Percentiles rank a stretch among this genome's conserved stretches.
These are phyloP conservation scores for Leccinum obscurum DNA, from an alignment of 768 basidiomycete species.

Conservation along the genomic window DNA sequence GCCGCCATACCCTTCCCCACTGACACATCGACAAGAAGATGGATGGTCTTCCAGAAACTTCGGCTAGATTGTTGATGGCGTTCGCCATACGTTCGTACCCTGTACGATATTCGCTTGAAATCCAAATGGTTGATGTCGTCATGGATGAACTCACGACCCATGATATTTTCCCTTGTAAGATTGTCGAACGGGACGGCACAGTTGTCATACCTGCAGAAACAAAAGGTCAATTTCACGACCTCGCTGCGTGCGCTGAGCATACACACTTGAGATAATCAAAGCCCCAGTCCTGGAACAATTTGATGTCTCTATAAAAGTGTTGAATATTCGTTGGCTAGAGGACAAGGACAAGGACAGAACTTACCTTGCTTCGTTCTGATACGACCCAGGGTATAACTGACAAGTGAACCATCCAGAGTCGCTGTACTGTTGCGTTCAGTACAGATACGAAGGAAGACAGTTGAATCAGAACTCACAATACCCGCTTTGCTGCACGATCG, in stretches of 20 bases:
- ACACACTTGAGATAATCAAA: constrained; percentile 64
- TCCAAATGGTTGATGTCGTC: constrained; percentile 2
- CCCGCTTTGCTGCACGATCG: constrained; percentile 49
- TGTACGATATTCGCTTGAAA: constrained; percentile 22
- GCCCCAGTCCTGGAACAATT: constrained; percentile 63
- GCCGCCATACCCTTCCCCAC: constrained; percentile 58
- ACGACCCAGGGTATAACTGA: constrained; percentile 63
- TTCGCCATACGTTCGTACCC: constrained; percentile 62
- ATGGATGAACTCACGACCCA: constrained; percentile 44
- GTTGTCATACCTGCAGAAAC: constrained; percentile 52
- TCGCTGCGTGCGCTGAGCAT: background rate
- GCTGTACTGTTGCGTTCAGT: constrained; percentile 46
- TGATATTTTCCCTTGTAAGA: constrained; percentile 53
- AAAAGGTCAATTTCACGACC: background rate
- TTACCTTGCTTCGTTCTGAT: constrained; percentile 57
- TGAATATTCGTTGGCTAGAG: background rate
- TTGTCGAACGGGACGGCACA: constrained; percentile 62
- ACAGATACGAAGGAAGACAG: background rate
- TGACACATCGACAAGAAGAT: constrained; percentile 63
- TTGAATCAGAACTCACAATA: constrained; percentile 44
- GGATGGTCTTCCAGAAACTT: constrained; percentile 50
- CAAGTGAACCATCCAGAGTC: constrained; percentile 73
- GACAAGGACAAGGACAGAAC: background rate
- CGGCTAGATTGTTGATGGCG: constrained; percentile 52
- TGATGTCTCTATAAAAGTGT: constrained; percentile 45